phyloP scores from a whole-genome alignment of 352 stramenopile genomes.

The Globisporangium emineosum region DNA sequence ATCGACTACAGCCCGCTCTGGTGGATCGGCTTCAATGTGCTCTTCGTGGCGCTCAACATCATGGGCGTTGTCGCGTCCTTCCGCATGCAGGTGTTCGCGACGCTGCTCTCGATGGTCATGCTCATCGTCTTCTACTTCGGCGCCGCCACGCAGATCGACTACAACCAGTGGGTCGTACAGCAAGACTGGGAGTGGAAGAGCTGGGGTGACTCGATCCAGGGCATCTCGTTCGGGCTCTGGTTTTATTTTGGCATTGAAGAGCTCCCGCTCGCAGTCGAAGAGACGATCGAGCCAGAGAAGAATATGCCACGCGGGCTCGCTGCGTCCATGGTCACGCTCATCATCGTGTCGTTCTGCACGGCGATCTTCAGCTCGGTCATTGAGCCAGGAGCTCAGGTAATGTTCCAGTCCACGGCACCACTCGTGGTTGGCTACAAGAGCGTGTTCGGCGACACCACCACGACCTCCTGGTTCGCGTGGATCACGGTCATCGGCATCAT shows the following conservation, averaged over 20 bases:
- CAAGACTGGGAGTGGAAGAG: conserved; percentile 51
- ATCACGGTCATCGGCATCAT: conserved; percentile 58
- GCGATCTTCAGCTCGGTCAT: conserved; percentile 61
- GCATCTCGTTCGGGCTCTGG: conserved; percentile 62
- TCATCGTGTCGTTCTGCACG: conserved; percentile 51
- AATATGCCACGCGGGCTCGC: conserved; percentile 65
- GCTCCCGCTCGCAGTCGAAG: conserved; percentile 63
- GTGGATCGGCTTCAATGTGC: conserved; percentile 50
- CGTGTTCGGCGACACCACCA: conserved; percentile 64
- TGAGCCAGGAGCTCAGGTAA: conserved; percentile 33
- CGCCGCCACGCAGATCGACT: conserved; percentile 46
- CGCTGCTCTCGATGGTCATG: conserved; percentile 43
- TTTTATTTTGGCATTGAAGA: conserved; percentile 81
- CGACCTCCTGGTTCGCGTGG: conserved; percentile 61
- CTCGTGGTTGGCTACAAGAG: conserved; percentile 67
- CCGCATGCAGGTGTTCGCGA: conserved; percentile 55
- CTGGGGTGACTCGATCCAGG: conserved; percentile 41
- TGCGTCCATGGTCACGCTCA: conserved; percentile 49
- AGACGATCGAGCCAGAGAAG: conserved; percentile 65
- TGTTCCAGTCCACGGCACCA: conserved; percentile 37
- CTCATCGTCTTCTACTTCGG: conserved; percentile 60
- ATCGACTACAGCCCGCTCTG: conserved; percentile 40
- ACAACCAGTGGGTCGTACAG: conserved; percentile 46
- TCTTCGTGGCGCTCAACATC: conserved; percentile 67
- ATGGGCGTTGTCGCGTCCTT: conserved; percentile 57